These are phyloP conservation scores for Russula griseocarnosa DNA, from an alignment of 768 basidiomycete genomes.

Conservation along the genomic window DNA sequence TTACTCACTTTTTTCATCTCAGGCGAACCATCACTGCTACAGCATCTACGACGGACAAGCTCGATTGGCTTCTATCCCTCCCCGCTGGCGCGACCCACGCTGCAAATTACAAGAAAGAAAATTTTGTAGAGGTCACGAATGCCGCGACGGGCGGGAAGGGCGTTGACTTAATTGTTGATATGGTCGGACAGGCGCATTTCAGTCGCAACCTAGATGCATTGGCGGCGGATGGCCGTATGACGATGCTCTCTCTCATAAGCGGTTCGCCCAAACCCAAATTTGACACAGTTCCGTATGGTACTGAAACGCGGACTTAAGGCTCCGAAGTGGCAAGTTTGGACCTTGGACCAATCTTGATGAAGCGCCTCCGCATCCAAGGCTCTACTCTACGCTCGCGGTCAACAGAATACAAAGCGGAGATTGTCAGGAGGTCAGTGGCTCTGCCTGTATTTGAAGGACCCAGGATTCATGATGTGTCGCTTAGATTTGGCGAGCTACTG, in stretches of 20 bases:
- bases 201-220: slow-evolving; percentile 65
- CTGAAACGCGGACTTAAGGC: slow-evolving; percentile 40
- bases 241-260: slow-evolving; percentile 58
- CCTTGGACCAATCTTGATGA: slow-evolving; percentile 67
- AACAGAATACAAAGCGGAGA: slow-evolving; percentile 68
- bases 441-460: neutral
- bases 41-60: slow-evolving; percentile 42
- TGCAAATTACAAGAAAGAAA: slow-evolving; percentile 80
- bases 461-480: slow-evolving; percentile 33
- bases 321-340: slow-evolving; percentile 48
- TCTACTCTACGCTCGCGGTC: slow-evolving; percentile 79
- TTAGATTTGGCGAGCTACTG: slow-evolving; percentile 52
- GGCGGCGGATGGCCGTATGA: slow-evolving; percentile 72
- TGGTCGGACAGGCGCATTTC: slow-evolving; percentile 75
- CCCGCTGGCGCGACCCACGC: slow-evolving; percentile 68
- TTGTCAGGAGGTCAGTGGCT: slow-evolving; percentile 51
- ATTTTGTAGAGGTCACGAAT: slow-evolving; percentile 73
- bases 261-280: slow-evolving; percentile 41
- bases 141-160: slow-evolving; percentile 64
- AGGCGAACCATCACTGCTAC: slow-evolving; percentile 77
- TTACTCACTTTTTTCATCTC: slow-evolving; percentile 1
- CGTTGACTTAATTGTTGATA: slow-evolving; percentile 81
- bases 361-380: slow-evolving; percentile 84
- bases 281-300: slow-evolving; percentile 21
- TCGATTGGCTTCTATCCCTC: slow-evolving; percentile 65